Evolutionary conservation across 2,329 filamentous ascomycete species (phyloP).

Genomic region (Penicillium sp.): DNA sequence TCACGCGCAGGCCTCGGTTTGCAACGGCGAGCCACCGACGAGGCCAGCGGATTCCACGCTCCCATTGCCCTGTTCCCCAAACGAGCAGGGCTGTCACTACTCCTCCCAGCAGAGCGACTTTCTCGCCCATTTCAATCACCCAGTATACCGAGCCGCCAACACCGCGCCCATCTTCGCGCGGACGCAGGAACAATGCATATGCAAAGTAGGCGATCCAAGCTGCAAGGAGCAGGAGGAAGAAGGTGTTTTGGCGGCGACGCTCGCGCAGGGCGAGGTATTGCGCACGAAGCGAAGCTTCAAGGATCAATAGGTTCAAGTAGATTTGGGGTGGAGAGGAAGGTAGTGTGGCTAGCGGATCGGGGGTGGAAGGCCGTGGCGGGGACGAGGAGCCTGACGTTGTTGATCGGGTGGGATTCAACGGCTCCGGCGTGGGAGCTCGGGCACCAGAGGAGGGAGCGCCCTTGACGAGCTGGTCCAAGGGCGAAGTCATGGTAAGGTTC

Average conservation of each 20-base stretch:
- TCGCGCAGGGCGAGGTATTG: conserved; percentile 91
- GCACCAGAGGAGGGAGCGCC: conserved; percentile 67
- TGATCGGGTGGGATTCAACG: conserved; percentile 20
- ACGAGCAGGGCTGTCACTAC: conserved; percentile 83
- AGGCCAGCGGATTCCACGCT: conserved; percentile 91
- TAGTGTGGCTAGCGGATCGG: conserved; percentile 75
- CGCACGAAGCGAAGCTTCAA: conserved; percentile 88
- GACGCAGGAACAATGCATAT: conserved; percentile 90
- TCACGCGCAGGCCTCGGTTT: conserved; percentile 84
- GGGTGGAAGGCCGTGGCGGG: conserved; percentile 48
- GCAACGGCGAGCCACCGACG: conserved; percentile 85
- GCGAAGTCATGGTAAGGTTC: conserved; percentile 59
- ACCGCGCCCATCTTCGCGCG: conserved; percentile 89
- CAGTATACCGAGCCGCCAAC: conserved; percentile 95
- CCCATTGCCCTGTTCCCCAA: conserved; percentile 96
- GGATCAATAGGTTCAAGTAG: conserved; percentile 95
- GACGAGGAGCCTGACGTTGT: conserved; percentile 41
- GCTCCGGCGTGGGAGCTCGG: conserved; percentile 29
- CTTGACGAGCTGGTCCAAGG: conserved; percentile 87
- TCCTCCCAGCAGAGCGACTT: conserved; percentile 87
- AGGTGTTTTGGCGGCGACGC: conserved; percentile 85
- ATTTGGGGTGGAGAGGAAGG: conserved; percentile 95
- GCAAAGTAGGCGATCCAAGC: conserved; percentile 83
- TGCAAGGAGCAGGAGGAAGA: conserved; percentile 79
- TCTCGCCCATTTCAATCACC: conserved; percentile 87